phyloP scores from a whole-genome alignment of 2,329 filamentous ascomycete genomes.

The Diplocarpon rosae region DNA sequence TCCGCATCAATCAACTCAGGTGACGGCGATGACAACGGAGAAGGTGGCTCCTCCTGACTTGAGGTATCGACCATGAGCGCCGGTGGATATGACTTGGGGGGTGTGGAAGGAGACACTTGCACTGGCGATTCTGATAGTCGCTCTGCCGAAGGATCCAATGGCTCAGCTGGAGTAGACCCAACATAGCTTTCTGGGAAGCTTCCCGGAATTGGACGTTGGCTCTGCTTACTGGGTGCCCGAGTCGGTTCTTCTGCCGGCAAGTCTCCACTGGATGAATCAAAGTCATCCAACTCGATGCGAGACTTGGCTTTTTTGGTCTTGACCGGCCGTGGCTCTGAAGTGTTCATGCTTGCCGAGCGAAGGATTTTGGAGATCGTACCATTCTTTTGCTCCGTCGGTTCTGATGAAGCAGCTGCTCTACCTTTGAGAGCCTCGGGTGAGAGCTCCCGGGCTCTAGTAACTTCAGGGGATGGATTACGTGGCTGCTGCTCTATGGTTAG shows the following conservation, averaged over 20 bases:
- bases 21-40: conserved; percentile 51
- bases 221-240: conserved; percentile 17
- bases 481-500: conserved; percentile 21
- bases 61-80: conserved; percentile 60
- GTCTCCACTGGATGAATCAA: conserved; percentile 39
- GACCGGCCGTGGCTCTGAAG: conserved; percentile 39
- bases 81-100: conserved; percentile 42
- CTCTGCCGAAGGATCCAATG: conserved; percentile 29
- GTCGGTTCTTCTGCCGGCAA: conserved; percentile 27
- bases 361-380: conserved; percentile 34
- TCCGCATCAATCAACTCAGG: conserved; percentile 45
- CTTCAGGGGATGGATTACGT: conserved; percentile 30
- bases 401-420: conserved; percentile 28
- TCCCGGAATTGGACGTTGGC: conserved; percentile 25
- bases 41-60: conserved; percentile 56
- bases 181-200: conserved; percentile 27
- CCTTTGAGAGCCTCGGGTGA: conserved; percentile 28
- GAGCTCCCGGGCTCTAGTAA: conserved; percentile 17
- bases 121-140: conserved; percentile 58
- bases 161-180: conserved; percentile 24
- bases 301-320: conserved; percentile 49
- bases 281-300: conserved; percentile 59
- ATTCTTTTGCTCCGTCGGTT: conserved; percentile 33
- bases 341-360: conserved; percentile 30
- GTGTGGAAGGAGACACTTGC: conserved; percentile 47